Conservation (phyloP, 1,284 basidiomycete genomes). For the Microbotryomycetes sp. region DNA sequence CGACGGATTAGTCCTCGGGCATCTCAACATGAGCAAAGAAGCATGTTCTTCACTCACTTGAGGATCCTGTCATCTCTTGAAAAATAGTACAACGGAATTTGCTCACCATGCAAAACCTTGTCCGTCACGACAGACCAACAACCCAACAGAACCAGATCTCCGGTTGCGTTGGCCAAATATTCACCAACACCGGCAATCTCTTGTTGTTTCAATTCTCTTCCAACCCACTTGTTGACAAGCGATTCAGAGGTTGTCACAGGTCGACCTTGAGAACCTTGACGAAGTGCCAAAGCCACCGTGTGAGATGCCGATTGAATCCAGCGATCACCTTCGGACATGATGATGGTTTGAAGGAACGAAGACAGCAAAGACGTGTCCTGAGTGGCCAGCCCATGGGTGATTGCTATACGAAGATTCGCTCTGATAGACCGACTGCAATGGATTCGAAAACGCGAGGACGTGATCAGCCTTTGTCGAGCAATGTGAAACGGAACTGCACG, state of each 20-base stretch:
- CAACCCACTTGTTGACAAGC: conserved; percentile 31
- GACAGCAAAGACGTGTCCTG: conserved; percentile 32
- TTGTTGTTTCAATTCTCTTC: conserved; percentile 28
- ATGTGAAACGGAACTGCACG: background rate
- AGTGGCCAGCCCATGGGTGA: conserved; percentile 25
- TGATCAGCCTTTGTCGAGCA: background rate
- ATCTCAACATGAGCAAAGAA: background rate
- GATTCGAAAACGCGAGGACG: background rate
- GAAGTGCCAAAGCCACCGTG: conserved; percentile 31
- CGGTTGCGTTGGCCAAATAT: conserved; percentile 32
- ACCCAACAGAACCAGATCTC: conserved; percentile 34
- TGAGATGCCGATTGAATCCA: conserved; percentile 31
- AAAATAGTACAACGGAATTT: conserved; percentile 32
- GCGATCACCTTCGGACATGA: conserved; percentile 35
- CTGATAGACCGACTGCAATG: conserved; percentile 23
- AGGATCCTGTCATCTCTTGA: conserved; percentile 31
- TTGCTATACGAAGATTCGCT: conserved; percentile 36
- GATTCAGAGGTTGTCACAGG: conserved; percentile 29
- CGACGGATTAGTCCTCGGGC: background rate
- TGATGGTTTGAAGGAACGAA: conserved; percentile 35
- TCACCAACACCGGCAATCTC: conserved; percentile 34
- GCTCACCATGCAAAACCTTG: conserved; percentile 11
- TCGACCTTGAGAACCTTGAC: conserved; percentile 15
- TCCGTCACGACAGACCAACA: conserved; percentile 33
- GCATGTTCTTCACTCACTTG: conserved; percentile 12